Base-by-base conservation (phyloP, 768 basidiomycete genomes). In the Mycena maculata region DNA sequence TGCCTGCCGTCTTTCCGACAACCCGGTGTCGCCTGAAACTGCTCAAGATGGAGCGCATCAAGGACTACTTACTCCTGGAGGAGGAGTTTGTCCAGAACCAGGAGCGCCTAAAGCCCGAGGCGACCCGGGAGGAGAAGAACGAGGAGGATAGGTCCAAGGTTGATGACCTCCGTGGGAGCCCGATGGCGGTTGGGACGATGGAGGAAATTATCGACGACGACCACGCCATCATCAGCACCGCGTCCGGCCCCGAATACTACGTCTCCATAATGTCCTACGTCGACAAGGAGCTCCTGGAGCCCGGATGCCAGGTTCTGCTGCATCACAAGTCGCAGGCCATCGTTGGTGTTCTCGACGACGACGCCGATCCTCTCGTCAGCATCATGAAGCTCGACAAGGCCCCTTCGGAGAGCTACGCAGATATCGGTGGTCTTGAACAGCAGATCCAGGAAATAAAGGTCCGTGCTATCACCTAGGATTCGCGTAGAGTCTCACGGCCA, bases 391-490 rank as follows among this genome's bases (percentile, higher is more conserved):
- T 99, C 54, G 96, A 99, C 85, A 99, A 99, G 83, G 96, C 97
- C 4, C 98, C 98, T 1, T 98, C 96, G 22, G 98, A 99, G 80
- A 97, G 95, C 72, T 99, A 99, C 78, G 96, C 97, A 15, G 98
- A 99, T 75, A 93, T 99, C 72, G 98, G 98, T 84, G 98, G 97
- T 50, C 84, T 99, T 16, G 98, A 99, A 77, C 85, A 85, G 36
- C 98, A 99, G 80, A 99, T 99, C 71, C 96, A 99, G 80, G 98
- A 99, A 81, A 99, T 99, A 77, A 99, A 99, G 86, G 95, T 92
- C 47, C 6, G 83, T 75, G 1, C 30, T 42, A 31, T 22, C 31
- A 5, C 23, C 63, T 12, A 5, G 13, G 20, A 28, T 41, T n/a
- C 48, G 23, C 1, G 28, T 47, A 47, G 20, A 67, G 20, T 60